A percentile compares a stretch with the other conserved stretches of the same genome.
These are phyloP conservation scores for Micractinium sp. DNA, from an alignment of 139 green algal species.

Conservation along the genomic window DNA sequence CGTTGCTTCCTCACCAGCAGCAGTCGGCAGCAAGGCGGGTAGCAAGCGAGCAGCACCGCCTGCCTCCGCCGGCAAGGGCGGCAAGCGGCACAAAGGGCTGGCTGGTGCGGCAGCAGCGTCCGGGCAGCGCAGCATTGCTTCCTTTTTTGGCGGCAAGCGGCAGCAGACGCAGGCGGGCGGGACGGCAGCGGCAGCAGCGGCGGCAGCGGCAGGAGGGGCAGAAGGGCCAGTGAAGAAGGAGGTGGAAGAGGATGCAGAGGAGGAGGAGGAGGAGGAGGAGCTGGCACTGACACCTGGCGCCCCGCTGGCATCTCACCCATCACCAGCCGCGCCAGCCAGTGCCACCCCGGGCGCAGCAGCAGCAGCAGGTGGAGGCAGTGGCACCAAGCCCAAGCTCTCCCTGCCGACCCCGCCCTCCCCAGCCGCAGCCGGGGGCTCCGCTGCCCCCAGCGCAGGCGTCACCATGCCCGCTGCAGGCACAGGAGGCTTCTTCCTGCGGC, in stretches of 20 bases:
- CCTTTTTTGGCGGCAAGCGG: conserved; percentile 17
- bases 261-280: background rate
- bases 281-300: conserved; percentile 8
- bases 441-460: background rate
- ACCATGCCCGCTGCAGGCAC: too few relatives aligned
- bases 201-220: background rate
- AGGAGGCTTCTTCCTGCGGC: background rate
- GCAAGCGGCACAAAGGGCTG: conserved; percentile 3
- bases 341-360: background rate
- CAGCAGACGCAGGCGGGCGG: background rate
- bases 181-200: background rate
- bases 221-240: background rate
- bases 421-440: background rate
- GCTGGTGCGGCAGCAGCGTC: background rate
- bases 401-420: conserved; percentile 14
- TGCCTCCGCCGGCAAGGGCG: background rate
- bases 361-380: background rate
- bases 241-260: background rate
- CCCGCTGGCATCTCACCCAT: background rate
- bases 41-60: background rate
- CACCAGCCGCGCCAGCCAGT: conserved; percentile 2
- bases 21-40: background rate
- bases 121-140: background rate
- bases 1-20: background rate
- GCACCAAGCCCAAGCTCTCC: conserved; percentile 6